phyloP scores from a whole-genome alignment of 2,329 filamentous ascomycete genomes.

The Ceratocystis ficicola region DNA sequence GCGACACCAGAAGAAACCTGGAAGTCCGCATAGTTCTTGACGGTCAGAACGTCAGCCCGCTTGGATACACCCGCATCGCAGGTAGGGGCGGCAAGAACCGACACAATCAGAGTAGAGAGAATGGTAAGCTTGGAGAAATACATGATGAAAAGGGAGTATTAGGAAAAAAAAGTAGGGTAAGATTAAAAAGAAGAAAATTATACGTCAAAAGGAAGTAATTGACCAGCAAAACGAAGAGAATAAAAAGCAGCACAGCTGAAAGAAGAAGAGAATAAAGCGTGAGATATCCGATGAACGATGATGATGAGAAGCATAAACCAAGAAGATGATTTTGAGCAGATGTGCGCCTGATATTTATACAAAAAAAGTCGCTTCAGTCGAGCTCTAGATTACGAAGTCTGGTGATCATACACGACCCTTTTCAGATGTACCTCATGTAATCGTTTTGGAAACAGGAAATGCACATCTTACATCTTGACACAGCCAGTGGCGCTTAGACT shows the following conservation, averaged over 20 bases:
- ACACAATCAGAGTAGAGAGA: constrained; percentile 30
- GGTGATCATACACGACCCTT: background rate
- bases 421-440: background rate
- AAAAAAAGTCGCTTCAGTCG: background rate
- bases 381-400: background rate
- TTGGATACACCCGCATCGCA: constrained; percentile 27
- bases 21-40: constrained; percentile 32
- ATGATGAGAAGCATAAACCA: constrained; percentile 18
- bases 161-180: constrained; percentile 8
- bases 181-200: constrained; percentile 6
- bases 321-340: background rate
- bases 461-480: background rate
- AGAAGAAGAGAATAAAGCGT: constrained; percentile 13
- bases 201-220: constrained; percentile 10
- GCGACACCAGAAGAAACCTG: constrained; percentile 40
- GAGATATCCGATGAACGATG: constrained; percentile 14
- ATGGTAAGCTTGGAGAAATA: constrained; percentile 31
- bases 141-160: constrained; percentile 27
- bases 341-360: background rate
- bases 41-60: constrained; percentile 27
- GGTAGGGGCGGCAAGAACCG: constrained; percentile 30
- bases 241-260: constrained; percentile 22
- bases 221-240: constrained; percentile 20
- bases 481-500: background rate
- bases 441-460: background rate